phyloP scores from a whole-genome alignment of 208 protist genomes.

The Acanthamoeba rhysodes region DNA sequence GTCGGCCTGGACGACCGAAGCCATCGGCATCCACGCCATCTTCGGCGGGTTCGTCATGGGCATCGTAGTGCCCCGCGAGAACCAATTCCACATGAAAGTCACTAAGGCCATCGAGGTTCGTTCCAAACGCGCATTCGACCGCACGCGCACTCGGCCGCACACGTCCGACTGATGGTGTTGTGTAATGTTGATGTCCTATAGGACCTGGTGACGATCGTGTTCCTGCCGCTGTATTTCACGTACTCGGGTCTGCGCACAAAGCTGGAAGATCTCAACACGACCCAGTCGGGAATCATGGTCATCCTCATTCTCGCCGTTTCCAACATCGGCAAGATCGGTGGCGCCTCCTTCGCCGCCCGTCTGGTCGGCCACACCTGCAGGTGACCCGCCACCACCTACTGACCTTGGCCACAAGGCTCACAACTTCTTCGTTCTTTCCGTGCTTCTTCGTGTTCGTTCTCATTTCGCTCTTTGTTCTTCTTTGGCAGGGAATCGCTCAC shows the following conservation, averaged over 20 bases:
- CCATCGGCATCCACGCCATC: constrained; percentile 86
- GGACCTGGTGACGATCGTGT: constrained; percentile 81
- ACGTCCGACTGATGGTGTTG: too few relatives aligned
- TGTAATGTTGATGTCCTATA: not conserved
- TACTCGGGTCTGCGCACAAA: constrained; percentile 81
- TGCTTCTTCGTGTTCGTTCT: too few relatives aligned
- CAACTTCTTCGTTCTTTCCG: too few relatives aligned
- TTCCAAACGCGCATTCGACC: not conserved
- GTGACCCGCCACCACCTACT: not conserved
- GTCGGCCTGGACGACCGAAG: constrained; percentile 77
- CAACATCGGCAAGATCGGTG: constrained; percentile 83
- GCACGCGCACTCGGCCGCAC: too few relatives aligned
- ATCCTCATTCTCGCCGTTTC: constrained; percentile 82
- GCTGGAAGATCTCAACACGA: constrained; percentile 48
- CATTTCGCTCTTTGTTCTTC: not conserved
- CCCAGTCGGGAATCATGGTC: constrained; percentile 59
- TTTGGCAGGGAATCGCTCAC: constrained; percentile 82
- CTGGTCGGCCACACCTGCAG: constrained; percentile 47
- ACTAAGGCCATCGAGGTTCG: constrained; percentile 82
- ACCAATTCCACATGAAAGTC: constrained; percentile 74
- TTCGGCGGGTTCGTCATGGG: constrained; percentile 87
- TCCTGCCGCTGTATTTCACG: constrained; percentile 88
- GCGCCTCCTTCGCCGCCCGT: constrained; percentile 72
- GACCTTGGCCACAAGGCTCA: not conserved
- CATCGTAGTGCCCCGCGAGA: constrained; percentile 78